These are phyloP conservation scores for Didymella arachidicola DNA, from an alignment of 2,329 filamentous ascomycete genomes.

Conservation along the genomic window DNA sequence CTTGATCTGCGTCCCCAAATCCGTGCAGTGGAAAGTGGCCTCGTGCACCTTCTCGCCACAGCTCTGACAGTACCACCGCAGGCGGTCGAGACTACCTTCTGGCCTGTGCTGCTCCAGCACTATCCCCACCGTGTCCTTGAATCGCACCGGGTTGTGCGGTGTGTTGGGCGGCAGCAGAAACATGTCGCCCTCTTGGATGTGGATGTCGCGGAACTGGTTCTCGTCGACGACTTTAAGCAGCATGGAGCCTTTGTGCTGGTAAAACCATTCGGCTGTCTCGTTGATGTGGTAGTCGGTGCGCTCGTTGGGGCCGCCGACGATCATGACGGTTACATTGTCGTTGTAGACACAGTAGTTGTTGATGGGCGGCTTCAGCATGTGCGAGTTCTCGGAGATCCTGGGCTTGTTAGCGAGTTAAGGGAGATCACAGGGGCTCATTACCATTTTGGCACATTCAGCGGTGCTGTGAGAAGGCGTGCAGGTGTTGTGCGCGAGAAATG, in stretches of 20 bases:
- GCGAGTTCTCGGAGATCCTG: constrained; percentile 90
- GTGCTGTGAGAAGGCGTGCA: constrained; percentile 36
- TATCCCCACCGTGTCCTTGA: constrained; percentile 90
- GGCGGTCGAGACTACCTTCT: constrained; percentile 71
- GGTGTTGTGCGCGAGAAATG: constrained; percentile 39
- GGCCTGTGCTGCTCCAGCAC: constrained; percentile 88
- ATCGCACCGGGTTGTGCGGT: constrained; percentile 95
- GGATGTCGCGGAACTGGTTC: constrained; percentile 76
- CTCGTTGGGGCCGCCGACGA: constrained; percentile 94
- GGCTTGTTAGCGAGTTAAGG: neutral
- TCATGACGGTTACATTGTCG: constrained; percentile 83
- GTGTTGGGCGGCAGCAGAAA: constrained; percentile 92
- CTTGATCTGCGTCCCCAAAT: constrained; percentile 95
- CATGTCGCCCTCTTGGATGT: constrained; percentile 92
- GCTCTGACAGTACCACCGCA: constrained; percentile 87
- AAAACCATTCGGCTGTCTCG: constrained; percentile 96
- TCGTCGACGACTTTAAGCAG: constrained; percentile 87
- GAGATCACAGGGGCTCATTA: constrained; percentile 18
- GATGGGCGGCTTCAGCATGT: constrained; percentile 90
- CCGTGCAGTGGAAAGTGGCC: constrained; percentile 83
- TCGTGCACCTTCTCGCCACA: constrained; percentile 83
- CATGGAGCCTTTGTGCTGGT: constrained; percentile 94
- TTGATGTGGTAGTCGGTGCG: constrained; percentile 99
- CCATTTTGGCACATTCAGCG: constrained; percentile 54
- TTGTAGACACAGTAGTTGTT: constrained; percentile 99